Evolutionary conservation across 1,284 basidiomycete species (phyloP), one percentile per base, ranked within the genome.

Genomic region (Boletus coffeatus): DNA sequence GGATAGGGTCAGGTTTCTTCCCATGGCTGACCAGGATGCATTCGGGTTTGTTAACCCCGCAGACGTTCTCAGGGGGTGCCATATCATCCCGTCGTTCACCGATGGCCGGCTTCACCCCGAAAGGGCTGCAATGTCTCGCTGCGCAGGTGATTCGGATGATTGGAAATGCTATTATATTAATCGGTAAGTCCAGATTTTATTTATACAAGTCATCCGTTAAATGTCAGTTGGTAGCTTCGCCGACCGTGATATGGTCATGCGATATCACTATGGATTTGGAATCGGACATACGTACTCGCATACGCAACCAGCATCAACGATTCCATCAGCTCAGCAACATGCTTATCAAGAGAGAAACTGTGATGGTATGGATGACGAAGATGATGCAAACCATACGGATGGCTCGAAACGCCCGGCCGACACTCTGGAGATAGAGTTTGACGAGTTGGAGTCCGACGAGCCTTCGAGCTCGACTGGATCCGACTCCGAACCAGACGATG

Each of bases 101-200:
- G 43, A 46, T 46, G 43, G n/a, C 43, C 43, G 43, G 9, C 43
- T n/a, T 46, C 43, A 46, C 43, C 43, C 43, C 16, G 43, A 46
- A 59, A 34, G 68, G 68, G 66, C 67, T n/a, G n/a, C 14, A 9
- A n/a, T 46, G 43, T 46, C 43, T 46, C 43, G n/a, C n/a, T 46
- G 43, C n/a, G 43, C 43, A 9, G n/a, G 7, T n/a, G 43, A 46
- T 46, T 14, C 14, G n/a, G 43, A 46, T 9, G 43, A 46, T n/a
- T 46, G 43, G 43, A 46, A 46, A 46, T n/a, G 6, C 9, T 46
- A 46, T n/a, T 46, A n/a, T 46, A 13, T 48, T 21, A 48, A 48
- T 48, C 46, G 46, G 46, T 48, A 3, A 48, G 46, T 48, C n/a
- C 16, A 21, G 46, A 7, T 48, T 48, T n/a, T n/a, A 48, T 48